Percentiles rank a stretch among this genome's conserved stretches.
Evolutionary conservation across 495 filamentous ascomycete genomes (phyloP).

Genomic region (Pseudotulostoma volvatum): DNA sequence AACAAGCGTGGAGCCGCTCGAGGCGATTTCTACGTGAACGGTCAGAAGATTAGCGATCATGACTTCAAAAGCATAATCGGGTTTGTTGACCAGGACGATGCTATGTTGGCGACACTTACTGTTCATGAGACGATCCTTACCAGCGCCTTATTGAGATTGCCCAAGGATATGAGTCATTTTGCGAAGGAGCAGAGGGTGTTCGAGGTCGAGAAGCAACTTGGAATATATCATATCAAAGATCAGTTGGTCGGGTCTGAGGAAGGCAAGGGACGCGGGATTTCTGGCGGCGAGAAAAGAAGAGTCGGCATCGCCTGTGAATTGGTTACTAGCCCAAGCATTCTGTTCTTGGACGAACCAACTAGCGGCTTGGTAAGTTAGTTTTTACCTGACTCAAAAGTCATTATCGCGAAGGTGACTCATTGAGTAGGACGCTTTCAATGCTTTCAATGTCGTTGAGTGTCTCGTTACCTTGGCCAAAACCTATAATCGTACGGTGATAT

Average conservation of each 20-base stretch:
- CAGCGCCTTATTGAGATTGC: conserved; percentile 77
- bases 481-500: conserved; percentile 90
- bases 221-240: conserved; percentile 81
- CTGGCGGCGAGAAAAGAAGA: conserved; percentile 87
- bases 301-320: conserved; percentile 96
- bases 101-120: conserved; percentile 90
- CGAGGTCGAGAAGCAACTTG: conserved; percentile 89
- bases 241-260: conserved; percentile 97
- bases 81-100: conserved; percentile 97
- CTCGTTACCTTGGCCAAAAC: conserved; percentile 87
- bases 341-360: conserved; percentile 94
- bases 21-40: conserved; percentile 87
- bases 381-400: neutral
- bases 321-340: conserved; percentile 91
- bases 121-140: conserved; percentile 97
- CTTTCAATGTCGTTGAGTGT: conserved; percentile 93
- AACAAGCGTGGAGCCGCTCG: conserved; percentile 74
- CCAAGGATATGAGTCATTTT: conserved; percentile 69
- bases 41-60: conserved; percentile 68
- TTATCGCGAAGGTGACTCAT: conserved; percentile 1
- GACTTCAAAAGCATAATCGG: conserved; percentile 86
- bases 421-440: conserved; percentile 68
- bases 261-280: conserved; percentile 84
- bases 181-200: conserved; percentile 79
- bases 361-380: conserved; percentile 50